Conservation (phyloP, 2,329 filamentous ascomycete species). For the Orbilia ellipsospora region DNA sequence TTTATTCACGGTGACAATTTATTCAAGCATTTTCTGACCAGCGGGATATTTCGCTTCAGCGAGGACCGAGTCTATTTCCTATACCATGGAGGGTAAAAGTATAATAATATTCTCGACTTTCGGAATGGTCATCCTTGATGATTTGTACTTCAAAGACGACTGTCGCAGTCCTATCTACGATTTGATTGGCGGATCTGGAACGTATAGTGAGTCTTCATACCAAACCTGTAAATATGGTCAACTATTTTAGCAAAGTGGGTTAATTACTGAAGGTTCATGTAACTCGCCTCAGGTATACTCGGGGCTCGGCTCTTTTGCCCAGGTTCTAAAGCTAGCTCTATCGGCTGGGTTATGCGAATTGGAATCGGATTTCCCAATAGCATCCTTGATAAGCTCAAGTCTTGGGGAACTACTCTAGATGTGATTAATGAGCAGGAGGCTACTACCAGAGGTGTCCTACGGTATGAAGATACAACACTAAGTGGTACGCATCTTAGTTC, state of each 20-base stretch:
- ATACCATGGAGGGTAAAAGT: constrained; percentile 15
- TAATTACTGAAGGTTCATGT: background rate
- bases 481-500: constrained; percentile 18
- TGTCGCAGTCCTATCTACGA: constrained; percentile 32
- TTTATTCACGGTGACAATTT: too few species aligned
- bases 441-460: constrained; percentile 25
- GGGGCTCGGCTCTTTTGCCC: constrained; percentile 43
- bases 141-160: constrained; percentile 36
- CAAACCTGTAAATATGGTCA: background rate
- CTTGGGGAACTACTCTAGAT: constrained; percentile 37
- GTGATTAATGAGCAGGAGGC: constrained; percentile 20
- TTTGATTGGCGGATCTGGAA: constrained; percentile 39
- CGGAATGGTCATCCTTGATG: constrained; percentile 48
- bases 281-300: constrained; percentile 21
- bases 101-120: constrained; percentile 41
- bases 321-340: constrained; percentile 4
- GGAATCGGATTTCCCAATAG: constrained; percentile 28
- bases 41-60: too few species aligned
- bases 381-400: constrained; percentile 29
- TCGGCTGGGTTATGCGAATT: constrained; percentile 46
- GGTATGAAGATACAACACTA: constrained; percentile 38
- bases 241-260: too few species aligned
- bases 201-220: constrained; percentile 25
- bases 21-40: too few species aligned
- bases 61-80: too few species aligned